phyloP scores from a whole-genome alignment of 2,329 filamentous ascomycete genomes.

The Penicillium sp. region DNA sequence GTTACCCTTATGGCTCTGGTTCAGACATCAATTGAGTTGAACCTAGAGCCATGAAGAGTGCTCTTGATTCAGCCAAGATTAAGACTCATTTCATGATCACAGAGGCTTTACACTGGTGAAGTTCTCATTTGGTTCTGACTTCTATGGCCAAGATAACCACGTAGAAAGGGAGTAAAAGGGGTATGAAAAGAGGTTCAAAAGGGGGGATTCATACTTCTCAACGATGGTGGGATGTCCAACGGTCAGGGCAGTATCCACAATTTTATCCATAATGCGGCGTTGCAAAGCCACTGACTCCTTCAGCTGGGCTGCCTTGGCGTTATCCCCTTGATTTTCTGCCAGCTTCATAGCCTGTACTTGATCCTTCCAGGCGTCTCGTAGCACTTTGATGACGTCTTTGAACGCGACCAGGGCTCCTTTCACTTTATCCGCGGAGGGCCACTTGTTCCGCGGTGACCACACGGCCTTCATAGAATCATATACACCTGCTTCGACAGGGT shows the following conservation, averaged over 20 bases:
- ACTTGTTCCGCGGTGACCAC: conserved; percentile 56
- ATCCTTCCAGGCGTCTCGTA: conserved; percentile 61
- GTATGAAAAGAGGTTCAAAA: background rate
- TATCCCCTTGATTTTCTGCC: conserved; percentile 58
- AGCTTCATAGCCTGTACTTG: conserved; percentile 56
- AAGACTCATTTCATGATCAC: conserved; percentile 26
- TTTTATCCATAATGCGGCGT: conserved; percentile 56
- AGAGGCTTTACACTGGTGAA: conserved; percentile 36
- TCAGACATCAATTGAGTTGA: background rate
- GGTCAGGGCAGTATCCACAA: conserved; percentile 43
- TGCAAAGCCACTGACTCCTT: conserved; percentile 58
- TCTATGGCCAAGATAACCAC: conserved; percentile 33
- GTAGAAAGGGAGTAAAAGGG: conserved; percentile 18
- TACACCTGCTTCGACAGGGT: conserved; percentile 52
- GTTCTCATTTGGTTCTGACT: conserved; percentile 36
- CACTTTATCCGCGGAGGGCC: conserved; percentile 51
- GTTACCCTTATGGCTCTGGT: background rate
- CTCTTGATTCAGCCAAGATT: conserved; percentile 31
- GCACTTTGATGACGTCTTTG: conserved; percentile 59
- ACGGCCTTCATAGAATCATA: conserved; percentile 62
- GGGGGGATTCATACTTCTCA: conserved; percentile 45
- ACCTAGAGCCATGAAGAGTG: conserved; percentile 4
- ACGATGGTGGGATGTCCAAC: conserved; percentile 48
- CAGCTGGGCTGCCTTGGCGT: conserved; percentile 53
- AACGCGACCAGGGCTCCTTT: conserved; percentile 55